Evolutionary conservation across 108 stramenopile species (phyloP), one percentile per base, ranked within the genome.

Genomic region (Nannochloropsis gaditana): DNA sequence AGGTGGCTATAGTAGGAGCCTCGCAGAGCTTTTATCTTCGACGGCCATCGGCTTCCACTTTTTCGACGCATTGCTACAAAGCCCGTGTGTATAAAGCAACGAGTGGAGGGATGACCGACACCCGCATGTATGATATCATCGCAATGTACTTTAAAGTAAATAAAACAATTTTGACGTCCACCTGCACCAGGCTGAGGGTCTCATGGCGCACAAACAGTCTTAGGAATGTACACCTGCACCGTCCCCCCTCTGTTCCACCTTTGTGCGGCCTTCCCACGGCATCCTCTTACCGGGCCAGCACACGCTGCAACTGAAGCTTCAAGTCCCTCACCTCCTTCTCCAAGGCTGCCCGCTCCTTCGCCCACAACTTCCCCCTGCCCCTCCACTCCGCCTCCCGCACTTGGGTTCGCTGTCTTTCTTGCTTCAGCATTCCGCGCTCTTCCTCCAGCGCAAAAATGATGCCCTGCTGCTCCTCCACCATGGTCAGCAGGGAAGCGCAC

Each of bases 381-480:
- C 59, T 73, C 59, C 59, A 73, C 59, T 73, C 59, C 6, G 59
- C 59, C 59, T 73, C 59, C 59, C 59, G 15, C 59, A 15, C 59
- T 73, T n/a, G 19, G 19, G 59, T n/a, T n/a, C 59, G 15, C 59
- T n/a, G 2, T n/a, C 59, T n/a, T 73, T 73, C 59, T 6, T 73
- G 19, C 59, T 73, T 73, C 2, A 15, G n/a, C n/a, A 6, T n/a
- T 6, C 59, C n/a, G 4, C n/a, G 19, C 59, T n/a, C n/a, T n/a
- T n/a, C n/a, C 59, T 73, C 59, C 59, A 73, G 15, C 59, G 15
- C 59, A 15, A 15, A 15, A 8, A 73, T 73, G 19, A 73, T 73
- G 19, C 59, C n/a, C 6, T 73, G 59, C 59, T 73, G 59, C 59
- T 73, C 59, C 59, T 73, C 59, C 59, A 73, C 59, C 59, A 73